phyloP scores from a whole-genome alignment of 345 rosid genomes.

The Cardamine occulta region DNA sequence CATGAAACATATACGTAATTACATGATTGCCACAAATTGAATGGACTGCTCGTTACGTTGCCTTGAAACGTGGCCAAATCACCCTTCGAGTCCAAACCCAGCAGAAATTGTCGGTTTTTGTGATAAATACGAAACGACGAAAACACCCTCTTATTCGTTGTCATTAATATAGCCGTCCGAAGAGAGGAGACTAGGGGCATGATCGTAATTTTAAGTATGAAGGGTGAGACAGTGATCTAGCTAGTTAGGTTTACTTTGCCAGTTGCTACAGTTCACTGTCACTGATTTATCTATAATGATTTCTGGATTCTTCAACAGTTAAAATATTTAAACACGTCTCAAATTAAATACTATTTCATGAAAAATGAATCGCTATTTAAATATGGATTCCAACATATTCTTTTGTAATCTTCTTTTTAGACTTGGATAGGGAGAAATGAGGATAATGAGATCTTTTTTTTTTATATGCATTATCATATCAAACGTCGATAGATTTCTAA shows the following conservation, averaged over 20 bases:
- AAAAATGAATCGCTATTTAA: background rate
- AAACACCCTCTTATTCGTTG: background rate
- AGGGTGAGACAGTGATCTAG: background rate
- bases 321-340: background rate
- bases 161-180: background rate
- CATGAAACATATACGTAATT: background rate
- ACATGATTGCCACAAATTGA: background rate
- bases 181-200: background rate
- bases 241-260: constrained; percentile 31
- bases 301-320: constrained; percentile 14
- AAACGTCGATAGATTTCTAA: background rate
- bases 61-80: background rate
- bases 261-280: constrained; percentile 42
- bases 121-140: background rate
- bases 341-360: background rate
- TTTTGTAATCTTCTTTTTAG: constrained; percentile 18
- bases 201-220: constrained; percentile 15
- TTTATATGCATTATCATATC: background rate
- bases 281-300: constrained; percentile 31
- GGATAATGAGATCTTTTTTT: background rate
- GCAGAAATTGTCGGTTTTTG: constrained; percentile 17
- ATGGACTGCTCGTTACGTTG: constrained; percentile 9
- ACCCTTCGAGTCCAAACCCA: constrained; percentile 2
- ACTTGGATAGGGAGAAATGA: constrained; percentile 11
- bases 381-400: background rate